phyloP scores from a whole-genome alignment of 352 stramenopile species.

The Globisporangium radiosum region DNA sequence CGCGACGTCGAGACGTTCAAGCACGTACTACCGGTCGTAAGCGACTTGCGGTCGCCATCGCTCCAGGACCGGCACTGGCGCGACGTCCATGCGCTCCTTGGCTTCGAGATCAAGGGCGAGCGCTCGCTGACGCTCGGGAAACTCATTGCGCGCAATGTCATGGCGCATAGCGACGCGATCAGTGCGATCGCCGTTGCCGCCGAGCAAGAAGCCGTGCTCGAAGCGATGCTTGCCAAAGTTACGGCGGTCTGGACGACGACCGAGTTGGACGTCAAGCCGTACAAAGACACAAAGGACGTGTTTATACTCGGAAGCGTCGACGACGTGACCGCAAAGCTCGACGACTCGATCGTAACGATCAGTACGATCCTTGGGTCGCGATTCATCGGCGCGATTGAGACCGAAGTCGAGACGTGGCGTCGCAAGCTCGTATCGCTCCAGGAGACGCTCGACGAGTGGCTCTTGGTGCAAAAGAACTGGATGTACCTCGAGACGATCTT shows the following conservation, averaged over 20 bases:
- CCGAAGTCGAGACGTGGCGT: conserved; percentile 86
- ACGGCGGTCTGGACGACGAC: conserved; percentile 81
- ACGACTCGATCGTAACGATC: conserved; percentile 92
- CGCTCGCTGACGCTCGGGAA: conserved; percentile 74
- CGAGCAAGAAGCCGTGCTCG: conserved; percentile 87
- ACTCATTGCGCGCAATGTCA: conserved; percentile 85
- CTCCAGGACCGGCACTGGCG: conserved; percentile 76
- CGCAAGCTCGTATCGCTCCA: conserved; percentile 79
- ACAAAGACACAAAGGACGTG: conserved; percentile 92
- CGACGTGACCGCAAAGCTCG: conserved; percentile 87
- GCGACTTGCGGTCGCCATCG: conserved; percentile 53
- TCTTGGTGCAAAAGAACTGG: conserved; percentile 87
- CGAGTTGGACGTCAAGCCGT: conserved; percentile 90
- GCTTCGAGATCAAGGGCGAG: conserved; percentile 86
- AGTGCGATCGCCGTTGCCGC: conserved; percentile 78
- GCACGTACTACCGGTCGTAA: conserved; percentile 72
- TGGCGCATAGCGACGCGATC: conserved; percentile 84
- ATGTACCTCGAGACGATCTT: conserved; percentile 88
- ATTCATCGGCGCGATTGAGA: conserved; percentile 88
- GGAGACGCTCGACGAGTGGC: conserved; percentile 85
- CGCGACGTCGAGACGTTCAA: conserved; percentile 89
- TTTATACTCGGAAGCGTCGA: conserved; percentile 90
- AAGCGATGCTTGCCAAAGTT: conserved; percentile 93
- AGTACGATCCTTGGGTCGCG: conserved; percentile 90
- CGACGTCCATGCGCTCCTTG: conserved; percentile 69